phyloP scores from a whole-genome alignment of 2,329 filamentous ascomycete genomes.

The Cladosporium sp. region DNA sequence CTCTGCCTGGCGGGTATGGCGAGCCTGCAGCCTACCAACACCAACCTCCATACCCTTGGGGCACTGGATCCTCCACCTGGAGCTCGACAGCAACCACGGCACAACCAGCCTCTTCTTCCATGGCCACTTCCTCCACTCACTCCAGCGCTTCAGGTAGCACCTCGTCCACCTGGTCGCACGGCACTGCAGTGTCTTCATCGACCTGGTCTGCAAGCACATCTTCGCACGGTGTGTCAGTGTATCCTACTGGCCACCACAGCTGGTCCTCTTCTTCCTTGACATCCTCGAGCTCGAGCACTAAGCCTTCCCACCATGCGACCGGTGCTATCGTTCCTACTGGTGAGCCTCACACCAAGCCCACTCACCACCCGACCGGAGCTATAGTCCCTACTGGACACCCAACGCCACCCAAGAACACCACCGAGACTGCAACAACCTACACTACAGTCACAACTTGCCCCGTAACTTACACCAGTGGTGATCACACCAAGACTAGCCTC shows the following conservation, averaged over 20 bases:
- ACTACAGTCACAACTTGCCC: conserved; percentile 11
- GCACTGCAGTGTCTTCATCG: background rate
- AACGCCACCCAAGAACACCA: conserved; percentile 6
- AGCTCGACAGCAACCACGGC: conserved; percentile 1
- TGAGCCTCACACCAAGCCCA: background rate
- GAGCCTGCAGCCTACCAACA: conserved; percentile 5
- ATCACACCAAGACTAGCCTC: conserved; percentile 6
- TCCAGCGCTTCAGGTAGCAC: background rate
- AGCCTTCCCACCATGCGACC: background rate
- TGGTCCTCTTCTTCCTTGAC: conserved; percentile 3
- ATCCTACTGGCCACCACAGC: conserved; percentile 1
- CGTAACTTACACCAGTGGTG: conserved; percentile 8
- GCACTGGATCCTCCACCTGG: conserved; percentile 1
- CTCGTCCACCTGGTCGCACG: conserved; percentile 1
- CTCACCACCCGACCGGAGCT: conserved; percentile 2
- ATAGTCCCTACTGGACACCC: conserved; percentile 1
- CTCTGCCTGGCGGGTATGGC: conserved; percentile 6
- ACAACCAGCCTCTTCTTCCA: background rate
- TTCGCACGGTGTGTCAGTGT: conserved; percentile 2
- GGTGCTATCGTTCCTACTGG: background rate
- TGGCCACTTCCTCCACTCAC: background rate
- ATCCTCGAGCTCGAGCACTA: background rate
- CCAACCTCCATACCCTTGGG: conserved; percentile 4
- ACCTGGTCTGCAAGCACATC: background rate
- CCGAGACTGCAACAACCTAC: conserved; percentile 11